Evolutionary conservation across 2,329 filamentous ascomycete genomes (phyloP).

Genomic region (Fusarium euwallaceae): DNA sequence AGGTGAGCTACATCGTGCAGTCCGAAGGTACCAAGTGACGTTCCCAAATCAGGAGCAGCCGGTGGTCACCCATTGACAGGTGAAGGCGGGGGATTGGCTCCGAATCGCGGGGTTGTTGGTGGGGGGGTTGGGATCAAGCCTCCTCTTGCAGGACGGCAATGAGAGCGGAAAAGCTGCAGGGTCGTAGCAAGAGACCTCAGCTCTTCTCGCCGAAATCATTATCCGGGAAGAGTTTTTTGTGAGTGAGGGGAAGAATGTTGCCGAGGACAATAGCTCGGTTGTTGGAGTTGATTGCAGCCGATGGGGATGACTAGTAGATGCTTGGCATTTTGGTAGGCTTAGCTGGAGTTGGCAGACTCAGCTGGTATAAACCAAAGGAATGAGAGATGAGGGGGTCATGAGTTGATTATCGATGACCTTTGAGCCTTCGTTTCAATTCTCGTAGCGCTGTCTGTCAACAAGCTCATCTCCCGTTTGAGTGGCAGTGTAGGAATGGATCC

Average conservation of each 20-base stretch:
- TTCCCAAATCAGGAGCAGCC: constrained; percentile 3
- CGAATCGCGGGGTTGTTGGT: constrained; percentile 7
- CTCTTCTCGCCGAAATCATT: background rate
- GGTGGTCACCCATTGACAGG: background rate
- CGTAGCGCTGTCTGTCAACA: background rate
- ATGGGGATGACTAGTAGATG: background rate
- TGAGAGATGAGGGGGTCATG: background rate
- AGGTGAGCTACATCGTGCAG: constrained; percentile 12
- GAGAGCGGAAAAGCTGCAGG: background rate
- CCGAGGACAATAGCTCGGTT: constrained; percentile 4
- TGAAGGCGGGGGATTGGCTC: constrained; percentile 3
- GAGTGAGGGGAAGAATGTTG: background rate
- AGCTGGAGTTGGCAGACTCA: background rate
- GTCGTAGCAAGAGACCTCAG: background rate
- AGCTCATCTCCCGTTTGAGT: background rate
- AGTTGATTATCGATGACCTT: background rate
- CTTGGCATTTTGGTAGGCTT: background rate
- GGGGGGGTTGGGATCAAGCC: background rate
- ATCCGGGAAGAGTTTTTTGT: background rate
- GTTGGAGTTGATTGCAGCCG: background rate
- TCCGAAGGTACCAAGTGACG: background rate
- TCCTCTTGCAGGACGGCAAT: background rate
- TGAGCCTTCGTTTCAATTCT: background rate
- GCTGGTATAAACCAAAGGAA: background rate
- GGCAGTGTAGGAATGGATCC: background rate